phyloP scores from a whole-genome alignment of 129 eudicot genomes.

The Flaveria ramosissima region DNA sequence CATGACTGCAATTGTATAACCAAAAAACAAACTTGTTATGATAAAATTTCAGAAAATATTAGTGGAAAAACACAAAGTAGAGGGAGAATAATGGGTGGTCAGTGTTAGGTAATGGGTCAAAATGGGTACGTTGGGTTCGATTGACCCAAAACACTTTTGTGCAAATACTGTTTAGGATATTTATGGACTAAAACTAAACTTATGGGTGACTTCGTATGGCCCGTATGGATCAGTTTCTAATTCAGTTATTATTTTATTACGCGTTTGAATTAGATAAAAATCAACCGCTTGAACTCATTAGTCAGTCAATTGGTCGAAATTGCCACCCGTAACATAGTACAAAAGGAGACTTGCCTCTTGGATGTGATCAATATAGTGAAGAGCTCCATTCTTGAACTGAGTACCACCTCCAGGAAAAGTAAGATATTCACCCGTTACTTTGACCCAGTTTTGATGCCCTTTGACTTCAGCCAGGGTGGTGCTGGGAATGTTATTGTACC shows the following conservation, averaged over 20 bases:
- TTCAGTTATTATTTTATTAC: background rate
- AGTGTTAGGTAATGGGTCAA: background rate
- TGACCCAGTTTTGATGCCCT: slow-evolving; percentile 72
- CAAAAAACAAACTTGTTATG: background rate
- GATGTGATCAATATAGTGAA: slow-evolving; percentile 54
- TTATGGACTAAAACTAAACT: background rate
- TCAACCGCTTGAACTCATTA: background rate
- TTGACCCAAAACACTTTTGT: background rate
- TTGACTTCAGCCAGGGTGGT: slow-evolving; percentile 50
- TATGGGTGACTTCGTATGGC: background rate
- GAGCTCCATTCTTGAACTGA: slow-evolving; percentile 59
- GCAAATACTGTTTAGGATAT: background rate
- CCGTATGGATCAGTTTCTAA: background rate
- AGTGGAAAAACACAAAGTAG: background rate
- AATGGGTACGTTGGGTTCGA: background rate
- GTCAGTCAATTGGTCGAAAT: background rate
- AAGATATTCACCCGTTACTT: slow-evolving; percentile 59
- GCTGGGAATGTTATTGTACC: slow-evolving; percentile 56
- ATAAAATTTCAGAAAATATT: background rate
- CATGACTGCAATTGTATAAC: slow-evolving; percentile 30
- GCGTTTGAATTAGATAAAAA: background rate
- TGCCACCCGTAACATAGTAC: background rate
- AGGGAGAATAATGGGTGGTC: background rate
- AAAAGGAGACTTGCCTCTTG: slow-evolving; percentile 34
- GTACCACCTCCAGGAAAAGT: slow-evolving; percentile 68